phyloP scores from a whole-genome alignment of 257 asterid species.

The Parsonsia alboflavescens region DNA sequence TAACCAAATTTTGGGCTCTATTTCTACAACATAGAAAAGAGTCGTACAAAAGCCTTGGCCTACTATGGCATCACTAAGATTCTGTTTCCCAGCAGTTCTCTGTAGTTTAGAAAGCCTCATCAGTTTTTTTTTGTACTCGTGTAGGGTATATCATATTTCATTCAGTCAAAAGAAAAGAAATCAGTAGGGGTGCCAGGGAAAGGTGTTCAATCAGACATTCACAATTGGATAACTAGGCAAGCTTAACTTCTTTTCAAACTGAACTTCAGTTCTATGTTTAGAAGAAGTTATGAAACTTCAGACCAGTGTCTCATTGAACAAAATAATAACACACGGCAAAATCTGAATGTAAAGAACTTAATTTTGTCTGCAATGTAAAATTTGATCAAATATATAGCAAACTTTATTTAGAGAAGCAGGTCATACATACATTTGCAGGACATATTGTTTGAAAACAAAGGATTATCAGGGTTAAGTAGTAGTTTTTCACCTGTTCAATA shows the following conservation, averaged over 20 bases:
- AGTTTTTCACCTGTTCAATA: constrained; percentile 54
- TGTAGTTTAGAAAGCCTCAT: constrained; percentile 28
- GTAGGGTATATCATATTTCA: constrained; percentile 9
- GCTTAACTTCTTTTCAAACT: not conserved
- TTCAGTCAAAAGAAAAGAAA: constrained; percentile 3
- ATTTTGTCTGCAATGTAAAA: not conserved
- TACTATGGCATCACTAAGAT: constrained; percentile 23
- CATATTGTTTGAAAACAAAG: not conserved
- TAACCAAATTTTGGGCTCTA: constrained; percentile 80
- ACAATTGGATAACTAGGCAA: not conserved
- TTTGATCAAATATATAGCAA: not conserved
- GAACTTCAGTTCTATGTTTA: not conserved
- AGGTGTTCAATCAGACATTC: not conserved
- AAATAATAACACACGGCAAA: not conserved
- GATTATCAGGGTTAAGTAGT: not conserved
- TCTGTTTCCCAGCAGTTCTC: constrained; percentile 21
- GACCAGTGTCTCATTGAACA: not conserved
- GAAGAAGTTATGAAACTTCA: not conserved
- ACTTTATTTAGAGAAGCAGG: not conserved
- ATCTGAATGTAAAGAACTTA: not conserved
- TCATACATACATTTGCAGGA: not conserved
- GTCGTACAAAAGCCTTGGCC: constrained; percentile 47
- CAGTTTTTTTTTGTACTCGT: constrained; percentile 11
- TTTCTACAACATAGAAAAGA: constrained; percentile 53
- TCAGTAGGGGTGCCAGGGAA: not conserved